Evolutionary conservation across 352 stramenopile genomes (phyloP).

Genomic region (Globisporangium cederbergense): DNA sequence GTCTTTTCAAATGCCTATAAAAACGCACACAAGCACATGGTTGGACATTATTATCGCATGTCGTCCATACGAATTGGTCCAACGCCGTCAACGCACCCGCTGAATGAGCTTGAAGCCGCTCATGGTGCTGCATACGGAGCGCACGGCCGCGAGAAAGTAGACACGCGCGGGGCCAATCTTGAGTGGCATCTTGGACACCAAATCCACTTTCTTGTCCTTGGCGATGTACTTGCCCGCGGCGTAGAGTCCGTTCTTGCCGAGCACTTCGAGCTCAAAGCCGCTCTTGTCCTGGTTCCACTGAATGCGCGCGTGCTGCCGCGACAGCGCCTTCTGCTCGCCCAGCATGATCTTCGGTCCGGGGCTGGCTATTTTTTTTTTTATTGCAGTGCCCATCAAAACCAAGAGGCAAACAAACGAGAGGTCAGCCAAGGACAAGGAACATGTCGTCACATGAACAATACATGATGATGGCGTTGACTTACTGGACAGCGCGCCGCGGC

Average conservation of each 20-base stretch:
- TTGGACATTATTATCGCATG: not conserved
- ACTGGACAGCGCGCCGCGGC: slow-evolving; percentile 49
- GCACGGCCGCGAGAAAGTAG: slow-evolving; percentile 74
- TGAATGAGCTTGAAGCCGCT: slow-evolving; percentile 81
- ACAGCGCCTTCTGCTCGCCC: slow-evolving; percentile 83
- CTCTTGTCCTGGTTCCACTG: slow-evolving; percentile 72
- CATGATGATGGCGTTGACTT: not conserved
- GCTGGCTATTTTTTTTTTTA: slow-evolving; percentile 16
- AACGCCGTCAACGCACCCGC: slow-evolving; percentile 25
- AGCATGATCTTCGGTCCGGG: slow-evolving; percentile 52
- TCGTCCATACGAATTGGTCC: not conserved
- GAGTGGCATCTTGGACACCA: slow-evolving; percentile 67
- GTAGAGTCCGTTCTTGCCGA: slow-evolving; percentile 84
- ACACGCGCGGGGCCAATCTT: slow-evolving; percentile 74
- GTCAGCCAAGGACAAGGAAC: not conserved
- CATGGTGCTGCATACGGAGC: slow-evolving; percentile 77
- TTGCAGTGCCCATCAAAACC: not conserved
- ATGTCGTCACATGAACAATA: not conserved
- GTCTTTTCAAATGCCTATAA: slow-evolving; percentile 76
- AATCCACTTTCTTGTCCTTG: slow-evolving; percentile 70
- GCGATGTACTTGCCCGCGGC: slow-evolving; percentile 59
- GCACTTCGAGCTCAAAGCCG: slow-evolving; percentile 71
- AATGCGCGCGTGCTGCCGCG: slow-evolving; percentile 68
- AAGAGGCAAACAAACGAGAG: not conserved
- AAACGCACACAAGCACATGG: not conserved